These are phyloP conservation scores for Fomitopsis palustris DNA, from an alignment of 1,284 basidiomycete genomes.

Conservation along the genomic window DNA sequence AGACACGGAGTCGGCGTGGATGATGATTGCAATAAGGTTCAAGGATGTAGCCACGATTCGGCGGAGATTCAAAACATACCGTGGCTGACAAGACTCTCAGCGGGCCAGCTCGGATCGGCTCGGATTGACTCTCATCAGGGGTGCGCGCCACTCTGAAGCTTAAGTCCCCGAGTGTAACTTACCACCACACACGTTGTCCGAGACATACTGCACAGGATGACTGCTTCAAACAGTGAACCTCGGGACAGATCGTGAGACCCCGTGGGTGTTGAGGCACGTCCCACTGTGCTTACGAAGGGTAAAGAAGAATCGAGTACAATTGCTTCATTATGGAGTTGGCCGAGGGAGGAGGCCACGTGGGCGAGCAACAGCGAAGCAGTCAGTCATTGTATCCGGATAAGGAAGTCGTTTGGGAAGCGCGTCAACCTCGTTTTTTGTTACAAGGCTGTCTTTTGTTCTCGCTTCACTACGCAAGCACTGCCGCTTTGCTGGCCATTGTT, in stretches of 20 bases:
- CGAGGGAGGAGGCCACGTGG: constrained; percentile 17
- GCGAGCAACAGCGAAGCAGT: constrained; percentile 12
- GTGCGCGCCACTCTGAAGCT: neutral
- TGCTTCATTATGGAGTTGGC: constrained; percentile 12
- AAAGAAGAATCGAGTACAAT: neutral
- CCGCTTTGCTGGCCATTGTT: constrained; percentile 29
- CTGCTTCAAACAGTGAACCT: too few relatives aligned
- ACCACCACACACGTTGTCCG: too few relatives aligned
- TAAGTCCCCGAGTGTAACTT: too few relatives aligned
- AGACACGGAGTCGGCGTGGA: constrained; percentile 26
- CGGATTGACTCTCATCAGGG: neutral
- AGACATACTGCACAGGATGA: too few relatives aligned
- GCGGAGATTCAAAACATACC: constrained; percentile 20
- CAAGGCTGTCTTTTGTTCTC: constrained; percentile 29
- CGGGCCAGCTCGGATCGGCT: neutral
- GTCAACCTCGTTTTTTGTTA: constrained; percentile 21
- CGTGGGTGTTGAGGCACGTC: too few relatives aligned
- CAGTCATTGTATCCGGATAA: constrained; percentile 26
- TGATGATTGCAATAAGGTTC: constrained; percentile 28
- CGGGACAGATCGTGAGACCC: too few relatives aligned
- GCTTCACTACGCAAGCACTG: constrained; percentile 25
- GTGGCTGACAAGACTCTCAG: constrained; percentile 9
- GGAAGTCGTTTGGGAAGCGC: constrained; percentile 20
- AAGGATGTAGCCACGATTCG: constrained; percentile 11
- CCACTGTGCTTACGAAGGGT: too few relatives aligned